Conservation (phyloP, 148 eudicot genomes). For the Cornus controversa region DNA sequence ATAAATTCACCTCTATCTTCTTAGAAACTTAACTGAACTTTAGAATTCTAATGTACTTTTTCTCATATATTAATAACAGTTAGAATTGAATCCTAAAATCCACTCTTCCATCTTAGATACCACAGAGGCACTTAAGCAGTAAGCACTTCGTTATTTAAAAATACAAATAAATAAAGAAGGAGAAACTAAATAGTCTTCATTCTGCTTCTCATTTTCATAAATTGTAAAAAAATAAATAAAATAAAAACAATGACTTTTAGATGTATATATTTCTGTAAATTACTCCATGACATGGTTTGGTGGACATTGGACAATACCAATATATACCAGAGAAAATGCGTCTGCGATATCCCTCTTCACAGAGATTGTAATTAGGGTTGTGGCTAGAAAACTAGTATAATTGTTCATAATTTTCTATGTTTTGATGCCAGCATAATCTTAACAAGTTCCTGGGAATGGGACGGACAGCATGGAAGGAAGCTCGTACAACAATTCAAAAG, state of each 20-base stretch:
- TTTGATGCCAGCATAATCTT: constrained; percentile 64
- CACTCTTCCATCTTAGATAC: no score
- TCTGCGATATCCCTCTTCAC: not conserved
- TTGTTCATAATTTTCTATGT: constrained; percentile 2
- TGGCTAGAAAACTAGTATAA: not conserved
- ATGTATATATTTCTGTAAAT: no score
- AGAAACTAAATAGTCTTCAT: not conserved
- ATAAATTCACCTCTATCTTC: not conserved
- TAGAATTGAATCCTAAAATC: no score
- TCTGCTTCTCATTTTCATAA: not conserved
- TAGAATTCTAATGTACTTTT: no score
- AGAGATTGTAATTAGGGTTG: not conserved
- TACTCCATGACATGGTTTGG: not conserved
- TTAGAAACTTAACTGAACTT: not conserved
- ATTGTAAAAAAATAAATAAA: no score
- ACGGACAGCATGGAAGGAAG: constrained; percentile 95
- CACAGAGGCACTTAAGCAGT: no score
- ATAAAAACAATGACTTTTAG: no score
- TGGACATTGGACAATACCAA: no score
- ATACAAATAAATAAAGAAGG: no score
- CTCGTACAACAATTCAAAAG: constrained; percentile 84
- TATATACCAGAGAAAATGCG: no score
- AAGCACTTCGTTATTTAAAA: no score
- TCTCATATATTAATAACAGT: no score
- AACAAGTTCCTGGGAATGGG: constrained; percentile 81